Evolutionary conservation across 768 basidiomycete genomes (phyloP), one percentile per base, ranked within the genome.

Genomic region (Podaxis carcinomalis): DNA sequence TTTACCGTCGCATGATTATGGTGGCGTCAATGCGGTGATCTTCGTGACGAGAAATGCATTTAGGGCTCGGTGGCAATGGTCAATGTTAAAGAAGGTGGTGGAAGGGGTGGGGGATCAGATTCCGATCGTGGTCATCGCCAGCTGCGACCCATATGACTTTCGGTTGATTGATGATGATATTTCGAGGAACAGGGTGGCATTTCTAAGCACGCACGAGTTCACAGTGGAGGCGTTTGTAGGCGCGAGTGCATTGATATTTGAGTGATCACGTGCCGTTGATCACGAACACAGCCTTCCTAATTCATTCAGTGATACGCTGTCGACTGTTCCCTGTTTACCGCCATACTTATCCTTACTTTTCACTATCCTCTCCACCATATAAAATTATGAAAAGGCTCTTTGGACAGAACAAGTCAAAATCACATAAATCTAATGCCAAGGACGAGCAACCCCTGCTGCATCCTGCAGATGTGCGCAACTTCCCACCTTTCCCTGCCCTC

Each of bases 111-210:
- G 21, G 16, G 53, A 39, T 44, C 32, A 32, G 0, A 66, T 72
- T 16, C 72, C 74, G 16, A 69, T 86, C 36, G 74, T 86, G 1
- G 68, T 88, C 13, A 62, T 89, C 0, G 79, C 84, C 19, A 87
- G 83, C 39, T 87, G 87, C 66, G 82, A 79, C n/a, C 88, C 88
- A 28, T 90, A 89, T 64, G 87, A 89, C 63, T 59, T 86, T 13
- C 71, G 67, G 7, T 65, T 70, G 36, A 46, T 55, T 14, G 68
- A 65, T 13, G 61, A 44, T 4, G 67, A 72, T 10, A 36, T 61
- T 1, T 11, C 21, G 2, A 62, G 65, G 4, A 67, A 66, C 1
- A 67, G 64, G 63, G 69, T 70, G 0, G 72, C 75, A 23, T 82
- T 78, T 37, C 64, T 88, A 2, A 80, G 76, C 16, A 83, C 82